Percentiles rank a stretch among this genome's conserved stretches.
phyloP scores from a whole-genome alignment of 345 rosid genomes.

The Draba incana region DNA sequence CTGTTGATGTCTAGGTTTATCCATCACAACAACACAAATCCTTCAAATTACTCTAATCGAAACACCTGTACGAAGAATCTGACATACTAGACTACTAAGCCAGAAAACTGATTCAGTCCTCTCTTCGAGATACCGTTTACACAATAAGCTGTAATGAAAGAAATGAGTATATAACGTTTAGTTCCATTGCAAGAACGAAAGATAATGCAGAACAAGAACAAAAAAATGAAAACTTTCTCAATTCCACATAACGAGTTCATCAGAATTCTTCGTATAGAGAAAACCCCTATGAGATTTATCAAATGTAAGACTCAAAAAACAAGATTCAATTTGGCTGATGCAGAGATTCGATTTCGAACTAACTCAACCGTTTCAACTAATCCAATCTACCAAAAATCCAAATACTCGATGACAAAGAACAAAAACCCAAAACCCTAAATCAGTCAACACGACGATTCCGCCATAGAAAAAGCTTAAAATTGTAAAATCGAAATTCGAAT shows the following conservation, averaged over 20 bases:
- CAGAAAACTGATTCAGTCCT: neutral
- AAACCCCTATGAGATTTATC: neutral
- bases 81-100: slow-evolving; percentile 2
- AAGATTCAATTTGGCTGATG: neutral
- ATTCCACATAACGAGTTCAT: neutral
- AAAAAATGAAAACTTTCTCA: neutral
- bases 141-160: slow-evolving; percentile 27
- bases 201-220: neutral
- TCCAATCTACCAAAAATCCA: slow-evolving; percentile 15
- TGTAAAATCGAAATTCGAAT: too few relatives aligned
- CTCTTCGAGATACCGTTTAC: neutral
- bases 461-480: neutral
- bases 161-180: neutral
- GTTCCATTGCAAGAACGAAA: neutral
- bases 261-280: neutral
- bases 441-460: slow-evolving; percentile 2
- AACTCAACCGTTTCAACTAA: slow-evolving; percentile 13
- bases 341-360: neutral
- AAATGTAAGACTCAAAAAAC: neutral
- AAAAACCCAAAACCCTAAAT: slow-evolving; percentile 29
- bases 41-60: slow-evolving; percentile 9
- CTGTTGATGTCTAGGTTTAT: slow-evolving; percentile 48
- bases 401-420: slow-evolving; percentile 1
- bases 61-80: neutral
- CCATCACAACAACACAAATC: slow-evolving; percentile 43